These are phyloP conservation scores for Coniella vitis DNA, from an alignment of 2,329 filamentous ascomycete genomes.

Conservation along the genomic window DNA sequence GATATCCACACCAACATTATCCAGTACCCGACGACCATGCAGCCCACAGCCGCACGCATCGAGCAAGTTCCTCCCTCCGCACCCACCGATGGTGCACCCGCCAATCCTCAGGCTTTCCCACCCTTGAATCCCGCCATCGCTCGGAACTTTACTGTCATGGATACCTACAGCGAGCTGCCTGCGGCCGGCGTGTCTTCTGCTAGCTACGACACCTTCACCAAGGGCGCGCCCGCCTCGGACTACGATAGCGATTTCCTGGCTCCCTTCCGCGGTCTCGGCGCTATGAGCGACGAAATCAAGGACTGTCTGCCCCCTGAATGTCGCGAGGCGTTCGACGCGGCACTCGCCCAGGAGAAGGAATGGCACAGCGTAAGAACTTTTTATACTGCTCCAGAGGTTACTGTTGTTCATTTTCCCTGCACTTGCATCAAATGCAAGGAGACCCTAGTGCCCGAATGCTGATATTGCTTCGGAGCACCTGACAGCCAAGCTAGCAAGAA, in stretches of 20 bases:
- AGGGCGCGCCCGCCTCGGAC: slow-evolving; percentile 26
- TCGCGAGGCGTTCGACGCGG: slow-evolving; percentile 63
- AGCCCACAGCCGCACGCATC: slow-evolving; percentile 80
- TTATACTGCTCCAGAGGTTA: not conserved
- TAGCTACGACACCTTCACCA: slow-evolving; percentile 36
- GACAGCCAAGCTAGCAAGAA: too few relatives aligned
- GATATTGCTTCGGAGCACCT: too few relatives aligned
- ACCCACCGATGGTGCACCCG: slow-evolving; percentile 23
- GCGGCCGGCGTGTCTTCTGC: slow-evolving; percentile 38
- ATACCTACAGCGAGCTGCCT: slow-evolving; percentile 47
- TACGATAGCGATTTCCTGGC: slow-evolving; percentile 38
- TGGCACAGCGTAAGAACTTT: slow-evolving; percentile 52
- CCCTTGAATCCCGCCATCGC: slow-evolving; percentile 42
- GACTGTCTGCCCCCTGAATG: slow-evolving; percentile 64
- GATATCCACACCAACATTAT: slow-evolving; percentile 91
- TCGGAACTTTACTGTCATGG: slow-evolving; percentile 51
- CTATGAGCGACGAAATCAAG: slow-evolving; percentile 58
- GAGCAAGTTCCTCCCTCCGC: slow-evolving; percentile 56
- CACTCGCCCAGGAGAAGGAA: slow-evolving; percentile 54
- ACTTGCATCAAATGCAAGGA: too few relatives aligned
- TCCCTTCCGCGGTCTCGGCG: slow-evolving; percentile 54
- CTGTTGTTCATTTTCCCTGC: too few relatives aligned
- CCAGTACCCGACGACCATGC: slow-evolving; percentile 81
- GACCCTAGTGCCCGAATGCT: too few relatives aligned
- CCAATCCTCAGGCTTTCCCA: slow-evolving; percentile 34